Percentiles rank a stretch among this genome's conserved stretches.
phyloP scores from a whole-genome alignment of 257 asterid species.

The Salvia rosmarinus region DNA sequence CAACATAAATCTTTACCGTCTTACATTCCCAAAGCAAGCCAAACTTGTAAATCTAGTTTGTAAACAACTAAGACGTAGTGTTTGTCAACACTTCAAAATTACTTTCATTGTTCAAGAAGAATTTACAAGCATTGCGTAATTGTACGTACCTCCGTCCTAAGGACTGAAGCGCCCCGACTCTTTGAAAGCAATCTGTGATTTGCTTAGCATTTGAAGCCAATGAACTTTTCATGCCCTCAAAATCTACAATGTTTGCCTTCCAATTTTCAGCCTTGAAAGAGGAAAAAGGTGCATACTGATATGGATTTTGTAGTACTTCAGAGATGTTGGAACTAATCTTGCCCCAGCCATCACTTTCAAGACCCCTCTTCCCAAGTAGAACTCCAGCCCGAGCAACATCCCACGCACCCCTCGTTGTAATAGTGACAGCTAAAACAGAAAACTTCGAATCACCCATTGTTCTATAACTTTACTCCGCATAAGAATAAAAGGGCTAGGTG shows the following conservation, averaged over 20 bases:
- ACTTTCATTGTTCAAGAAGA: not conserved
- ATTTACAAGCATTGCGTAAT: not conserved
- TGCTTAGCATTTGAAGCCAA: slow-evolving; percentile 43
- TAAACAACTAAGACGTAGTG: not conserved
- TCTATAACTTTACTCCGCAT: not conserved
- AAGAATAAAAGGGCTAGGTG: not conserved
- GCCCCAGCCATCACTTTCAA: slow-evolving; percentile 26
- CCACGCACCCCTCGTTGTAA: slow-evolving; percentile 49
- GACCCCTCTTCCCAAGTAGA: slow-evolving; percentile 37
- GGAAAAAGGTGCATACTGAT: too few relatives aligned
- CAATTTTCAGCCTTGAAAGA: slow-evolving; percentile 34
- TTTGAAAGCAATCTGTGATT: slow-evolving; percentile 44
- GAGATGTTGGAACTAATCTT: slow-evolving; percentile 19
- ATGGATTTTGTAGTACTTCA: slow-evolving; percentile 7
- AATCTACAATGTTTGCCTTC: slow-evolving; percentile 37
- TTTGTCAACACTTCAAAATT: not conserved
- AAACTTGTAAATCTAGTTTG: not conserved
- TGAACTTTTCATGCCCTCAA: slow-evolving; percentile 36
- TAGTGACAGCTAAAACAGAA: slow-evolving; percentile 48
- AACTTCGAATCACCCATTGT: not conserved
- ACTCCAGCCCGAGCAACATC: slow-evolving; percentile 42
- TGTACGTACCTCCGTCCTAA: slow-evolving; percentile 48
- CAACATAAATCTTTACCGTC: not conserved
- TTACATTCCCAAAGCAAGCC: not conserved
- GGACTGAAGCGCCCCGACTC: slow-evolving; percentile 41